phyloP scores from a whole-genome alignment of 2,329 filamentous ascomycete species.

The Cylindrodendrum hubeiense region DNA sequence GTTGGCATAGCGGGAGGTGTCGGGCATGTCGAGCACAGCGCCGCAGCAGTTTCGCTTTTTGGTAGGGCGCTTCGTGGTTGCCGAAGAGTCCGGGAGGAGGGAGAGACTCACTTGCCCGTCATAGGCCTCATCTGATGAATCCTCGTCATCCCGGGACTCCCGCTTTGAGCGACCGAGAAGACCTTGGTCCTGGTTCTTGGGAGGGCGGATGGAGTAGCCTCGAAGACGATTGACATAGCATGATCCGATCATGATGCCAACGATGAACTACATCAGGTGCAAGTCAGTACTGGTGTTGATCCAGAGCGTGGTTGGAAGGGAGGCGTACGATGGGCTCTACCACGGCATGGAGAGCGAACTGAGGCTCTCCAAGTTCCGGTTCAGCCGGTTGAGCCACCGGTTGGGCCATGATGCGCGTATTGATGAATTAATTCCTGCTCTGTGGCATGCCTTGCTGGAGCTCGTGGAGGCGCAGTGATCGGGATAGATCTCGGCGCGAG shows the following conservation, averaged over 20 bases:
- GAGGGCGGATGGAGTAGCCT: conserved; percentile 39
- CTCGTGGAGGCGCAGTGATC: too few species aligned
- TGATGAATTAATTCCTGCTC: not conserved
- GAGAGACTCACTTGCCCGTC: conserved; percentile 36
- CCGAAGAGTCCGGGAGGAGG: conserved; percentile 19
- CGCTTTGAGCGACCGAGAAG: conserved; percentile 38
- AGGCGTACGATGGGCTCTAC: conserved; percentile 45
- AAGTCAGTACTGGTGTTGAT: conserved; percentile 3
- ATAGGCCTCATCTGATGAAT: conserved; percentile 30
- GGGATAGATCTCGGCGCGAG: too few species aligned
- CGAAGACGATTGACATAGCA: conserved; percentile 46
- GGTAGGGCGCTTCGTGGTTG: conserved; percentile 51
- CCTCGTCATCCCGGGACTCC: conserved; percentile 40
- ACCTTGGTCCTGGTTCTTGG: conserved; percentile 35
- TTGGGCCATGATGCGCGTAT: conserved; percentile 9
- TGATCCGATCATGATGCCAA: conserved; percentile 45
- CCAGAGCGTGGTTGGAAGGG: too few species aligned
- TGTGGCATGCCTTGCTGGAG: conserved; percentile 9
- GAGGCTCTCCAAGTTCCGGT: conserved; percentile 42
- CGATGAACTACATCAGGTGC: conserved; percentile 36
- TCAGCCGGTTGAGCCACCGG: conserved; percentile 19
- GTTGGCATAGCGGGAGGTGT: conserved; percentile 71
- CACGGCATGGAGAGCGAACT: conserved; percentile 43
- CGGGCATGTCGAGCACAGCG: conserved; percentile 64
- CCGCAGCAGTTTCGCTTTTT: conserved; percentile 66